phyloP scores from a whole-genome alignment of 139 green algal species.

The Micractinium conductrix region DNA sequence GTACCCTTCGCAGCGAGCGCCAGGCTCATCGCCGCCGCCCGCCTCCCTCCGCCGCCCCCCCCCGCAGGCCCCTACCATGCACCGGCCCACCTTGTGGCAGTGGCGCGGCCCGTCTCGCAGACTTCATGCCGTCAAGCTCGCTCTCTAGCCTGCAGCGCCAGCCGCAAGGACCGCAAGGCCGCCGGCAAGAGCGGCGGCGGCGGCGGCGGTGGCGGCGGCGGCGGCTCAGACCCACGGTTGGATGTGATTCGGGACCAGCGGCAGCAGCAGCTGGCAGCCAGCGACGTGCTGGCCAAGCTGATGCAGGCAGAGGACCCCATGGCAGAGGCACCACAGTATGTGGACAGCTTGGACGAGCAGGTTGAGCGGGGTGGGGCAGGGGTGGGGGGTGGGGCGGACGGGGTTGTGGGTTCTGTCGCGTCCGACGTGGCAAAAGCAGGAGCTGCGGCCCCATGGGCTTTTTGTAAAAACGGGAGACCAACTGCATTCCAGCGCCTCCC shows the following conservation, averaged over 20 bases:
- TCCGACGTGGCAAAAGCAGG: background rate
- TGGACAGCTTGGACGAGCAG: conserved; percentile 52
- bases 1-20: no score
- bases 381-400: background rate
- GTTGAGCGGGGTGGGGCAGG: conserved; percentile 44
- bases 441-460: no score
- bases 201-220: background rate
- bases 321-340: conserved; percentile 29
- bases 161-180: conserved; percentile 1
- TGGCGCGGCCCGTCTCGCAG: no score
- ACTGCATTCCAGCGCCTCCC: no score
- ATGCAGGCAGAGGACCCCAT: conserved; percentile 21
- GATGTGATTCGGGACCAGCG: conserved; percentile 8
- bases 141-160: background rate
- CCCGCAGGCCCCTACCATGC: no score
- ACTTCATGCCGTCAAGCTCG: no score
- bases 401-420: no score
- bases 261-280: conserved; percentile 29
- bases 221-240: background rate
- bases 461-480: no score
- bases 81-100: no score
- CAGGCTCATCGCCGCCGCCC: no score
- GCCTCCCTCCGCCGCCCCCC: no score
- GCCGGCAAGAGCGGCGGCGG: background rate
- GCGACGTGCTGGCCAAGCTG: conserved; percentile 46